Evolutionary conservation across 1,284 basidiomycete genomes (phyloP), one percentile per base, ranked within the genome.

Genomic region (Inonotus obliquus): DNA sequence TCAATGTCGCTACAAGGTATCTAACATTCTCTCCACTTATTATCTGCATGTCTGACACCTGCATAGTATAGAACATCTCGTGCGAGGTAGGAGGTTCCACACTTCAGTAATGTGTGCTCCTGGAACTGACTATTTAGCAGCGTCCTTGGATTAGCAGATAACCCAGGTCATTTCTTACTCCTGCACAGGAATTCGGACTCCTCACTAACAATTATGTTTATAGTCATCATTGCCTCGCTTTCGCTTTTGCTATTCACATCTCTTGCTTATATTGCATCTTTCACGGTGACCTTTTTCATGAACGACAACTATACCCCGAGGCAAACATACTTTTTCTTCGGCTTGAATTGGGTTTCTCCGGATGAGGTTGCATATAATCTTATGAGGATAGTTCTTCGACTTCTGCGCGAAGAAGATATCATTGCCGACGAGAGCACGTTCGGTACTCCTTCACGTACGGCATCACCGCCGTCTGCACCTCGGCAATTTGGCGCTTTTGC

Each of bases 211-310:
- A 39, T 51, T 49, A 19, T 57, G 14, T 57, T 25, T 27, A 10
- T 60, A 91, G 90, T 87, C 37, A 77, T 87, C 60, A 77, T 91
- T 19, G 89, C 80, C 35, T 73, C 78, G n/a, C 67, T 90, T 6
- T 87, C 89, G 2, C 76, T 81, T 5, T 64, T 88, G 17, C 67
- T 90, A 21, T 92, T 92, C 72, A 84, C 83, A 2, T 57, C 78
- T 35, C 73, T 92, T 48, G 87, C 90, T 54, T 79, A 91, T 69
- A 67, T 81, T 49, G 85, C 89, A 6, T 92, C 90, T 11, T 88
- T 83, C 74, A 67, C 89, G 59, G 89, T 88, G 13, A 85, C 84
- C 2, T 84, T 81, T 67, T 84, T 87, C 70, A 79, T 89, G 69
- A 74, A 76, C 56, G 73, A 79, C 54, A 81, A 85, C 57, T 79